Base-by-base conservation (phyloP, 1,139 yeast species). In the Pichia sp. region DNA sequence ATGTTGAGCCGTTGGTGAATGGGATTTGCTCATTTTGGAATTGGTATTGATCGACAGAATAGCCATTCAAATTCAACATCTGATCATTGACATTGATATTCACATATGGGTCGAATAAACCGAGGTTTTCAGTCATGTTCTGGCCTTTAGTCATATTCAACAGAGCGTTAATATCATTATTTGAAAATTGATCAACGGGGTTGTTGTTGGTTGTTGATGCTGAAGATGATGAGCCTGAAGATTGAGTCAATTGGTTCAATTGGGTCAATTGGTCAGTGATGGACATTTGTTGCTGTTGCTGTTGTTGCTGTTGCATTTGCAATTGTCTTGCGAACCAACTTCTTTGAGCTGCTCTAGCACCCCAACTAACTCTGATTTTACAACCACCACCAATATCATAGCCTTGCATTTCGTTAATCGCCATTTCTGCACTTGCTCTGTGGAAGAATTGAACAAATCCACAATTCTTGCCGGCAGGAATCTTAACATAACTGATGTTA, bases 361-460 rank as follows among this genome's bases (percentile, higher is more conserved):
- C 91, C 93, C 93, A 85, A 53, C 86, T 79, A 46, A 85, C 72
- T 52, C 89, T 67, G 38, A 84, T 79, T 53, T 86, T 72, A 55
- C 80, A 78, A 17, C 85, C 86, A 19, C 84, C 85, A 19, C 66
- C 67, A 53, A 85, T 79, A 35, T 80, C 77, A 60, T 76, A 83
- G 2, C 91, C 91, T 65, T 85, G 89, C 86, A 85, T 79, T 32
- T 81, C 80, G 19, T 75, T 72, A 49, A 85, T 82, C 3, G 91
- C 88, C 47, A 73, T 77, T 62, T 84, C 90, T 0, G 91, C 93
- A 60, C 83, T 83, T 51, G 77, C 77, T 52, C 89, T 70, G 40
- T 76, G 73, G 27, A 76, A 70, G 61, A 76, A 85, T 59, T 81
- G 83, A 49, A 85, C 80, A 63, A 84, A 83, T 2, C 90, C 91